Evolutionary conservation across 106 monocot genomes (phyloP), one percentile per base, ranked within the genome.

Genomic region (Apostasia shenzhenica): DNA sequence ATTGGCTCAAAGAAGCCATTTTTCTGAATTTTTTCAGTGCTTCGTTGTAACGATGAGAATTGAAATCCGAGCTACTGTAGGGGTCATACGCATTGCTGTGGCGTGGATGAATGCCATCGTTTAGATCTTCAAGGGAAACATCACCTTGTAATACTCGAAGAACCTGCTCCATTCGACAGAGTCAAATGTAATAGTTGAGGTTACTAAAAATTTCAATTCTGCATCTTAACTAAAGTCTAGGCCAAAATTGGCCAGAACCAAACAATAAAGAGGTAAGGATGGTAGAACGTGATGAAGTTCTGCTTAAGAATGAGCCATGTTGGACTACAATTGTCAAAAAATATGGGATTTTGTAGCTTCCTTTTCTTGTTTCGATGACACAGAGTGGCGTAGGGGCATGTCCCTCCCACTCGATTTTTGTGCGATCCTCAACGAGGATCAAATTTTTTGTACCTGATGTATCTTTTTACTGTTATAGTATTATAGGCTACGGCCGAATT

Each of bases 141-240:
- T 80, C 81, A 61, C 84, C 84, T 67, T 85, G 74, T 59, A 85
- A 55, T 69, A 67, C 74, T 11, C 84, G 81, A 61, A 85, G 74
- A 61, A 85, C 71, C 84, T 85, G 84, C 63, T 55, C 48, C 63
- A 43, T 53, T 44, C 43, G 40, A 39, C 55, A 52, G 8, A 12
- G 8, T 14, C 12, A 26, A 4, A 14, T 39, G 14, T 50, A 6
- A 14, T 38, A 38, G 43, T 67, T 14, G 12, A 14, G 4, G 14
- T 0, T 2, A 12, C 26, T 2, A 71, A 59, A 50, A 48, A 3
- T 0, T 45, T 26, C 26, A 26, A 26, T 26, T 26, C 0, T 26
- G 3, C 2, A 11, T 4, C 1, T 8, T 44, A 13, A 63, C 42
- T 45, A 11, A 39, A 6, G 42, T 44, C 11, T 46, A 45, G 3